These are phyloP conservation scores for Ganoderma multipileum DNA, from an alignment of 1,284 basidiomycete species.

Conservation along the genomic window DNA sequence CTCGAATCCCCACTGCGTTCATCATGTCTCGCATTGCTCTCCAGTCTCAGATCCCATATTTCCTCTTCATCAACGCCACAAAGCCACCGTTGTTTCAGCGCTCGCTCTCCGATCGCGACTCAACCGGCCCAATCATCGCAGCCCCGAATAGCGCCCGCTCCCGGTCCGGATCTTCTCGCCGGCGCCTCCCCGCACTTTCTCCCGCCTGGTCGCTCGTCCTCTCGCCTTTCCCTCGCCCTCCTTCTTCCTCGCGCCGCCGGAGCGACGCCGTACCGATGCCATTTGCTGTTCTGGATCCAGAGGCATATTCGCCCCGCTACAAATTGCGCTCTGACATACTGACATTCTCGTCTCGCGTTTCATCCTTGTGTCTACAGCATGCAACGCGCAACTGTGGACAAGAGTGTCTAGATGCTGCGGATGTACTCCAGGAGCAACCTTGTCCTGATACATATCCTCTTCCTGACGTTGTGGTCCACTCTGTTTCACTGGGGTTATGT, in stretches of 20 bases:
- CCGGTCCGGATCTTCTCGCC: conserved; percentile 1
- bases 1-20: background rate
- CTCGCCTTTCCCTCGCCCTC: background rate
- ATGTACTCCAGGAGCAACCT: background rate
- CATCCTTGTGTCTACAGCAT: background rate
- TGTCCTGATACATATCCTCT: background rate
- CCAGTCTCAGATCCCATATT: conserved; percentile 14
- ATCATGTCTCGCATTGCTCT: background rate
- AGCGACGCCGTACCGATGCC: too few species aligned
- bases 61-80: conserved; percentile 24
- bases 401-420: background rate
- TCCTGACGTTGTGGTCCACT: too few species aligned
- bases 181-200: background rate
- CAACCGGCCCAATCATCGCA: conserved; percentile 11
- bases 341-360: background rate
- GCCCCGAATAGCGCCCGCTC: conserved; percentile 5
- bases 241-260: background rate
- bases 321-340: background rate
- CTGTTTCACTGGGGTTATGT: too few species aligned
- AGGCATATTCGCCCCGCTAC: background rate
- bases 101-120: conserved; percentile 5
- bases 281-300: background rate
- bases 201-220: background rate
- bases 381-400: background rate
- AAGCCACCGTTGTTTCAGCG: conserved; percentile 22